These are phyloP conservation scores for Patellifolia procumbens DNA, from an alignment of 179 eudicot species.

Conservation along the genomic window DNA sequence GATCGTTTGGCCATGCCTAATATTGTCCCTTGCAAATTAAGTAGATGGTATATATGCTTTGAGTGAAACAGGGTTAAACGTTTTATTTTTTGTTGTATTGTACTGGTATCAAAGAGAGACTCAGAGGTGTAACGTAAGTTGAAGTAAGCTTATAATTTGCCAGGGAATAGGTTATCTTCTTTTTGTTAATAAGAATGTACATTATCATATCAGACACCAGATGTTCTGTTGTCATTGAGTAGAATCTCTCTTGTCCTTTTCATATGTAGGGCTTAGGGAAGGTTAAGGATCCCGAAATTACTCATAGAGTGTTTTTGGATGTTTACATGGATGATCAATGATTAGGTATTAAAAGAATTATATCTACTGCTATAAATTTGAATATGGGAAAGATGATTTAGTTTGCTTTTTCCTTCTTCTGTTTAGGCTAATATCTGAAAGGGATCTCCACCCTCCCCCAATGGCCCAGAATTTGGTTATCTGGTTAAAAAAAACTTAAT, in stretches of 20 bases:
- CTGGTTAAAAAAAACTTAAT: no score
- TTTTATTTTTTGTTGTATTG: background rate
- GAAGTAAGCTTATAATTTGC: background rate
- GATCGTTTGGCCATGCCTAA: no score
- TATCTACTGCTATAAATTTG: slow-evolving; percentile 1
- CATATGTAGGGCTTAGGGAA: slow-evolving; percentile 45
- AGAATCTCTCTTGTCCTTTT: background rate
- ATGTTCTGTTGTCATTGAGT: background rate
- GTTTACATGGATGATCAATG: slow-evolving; percentile 93
- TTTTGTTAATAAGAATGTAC: background rate
- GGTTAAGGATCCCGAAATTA: slow-evolving; percentile 64
- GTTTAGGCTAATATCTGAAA: no score
- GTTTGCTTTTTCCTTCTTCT: background rate
- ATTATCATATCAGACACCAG: background rate
- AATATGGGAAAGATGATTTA: background rate
- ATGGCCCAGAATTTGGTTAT: no score
- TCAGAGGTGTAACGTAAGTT: no score
- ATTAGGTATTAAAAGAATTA: slow-evolving; percentile 50
- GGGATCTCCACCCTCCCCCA: no score
- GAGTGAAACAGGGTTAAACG: background rate
- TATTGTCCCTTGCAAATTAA: no score
- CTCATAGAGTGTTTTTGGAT: slow-evolving; percentile 88
- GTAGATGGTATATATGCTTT: no score
- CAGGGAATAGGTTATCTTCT: background rate
- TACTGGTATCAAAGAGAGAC: background rate